Base-by-base conservation (phyloP, 345 rosid genomes). In the Eutrema japonicum region DNA sequence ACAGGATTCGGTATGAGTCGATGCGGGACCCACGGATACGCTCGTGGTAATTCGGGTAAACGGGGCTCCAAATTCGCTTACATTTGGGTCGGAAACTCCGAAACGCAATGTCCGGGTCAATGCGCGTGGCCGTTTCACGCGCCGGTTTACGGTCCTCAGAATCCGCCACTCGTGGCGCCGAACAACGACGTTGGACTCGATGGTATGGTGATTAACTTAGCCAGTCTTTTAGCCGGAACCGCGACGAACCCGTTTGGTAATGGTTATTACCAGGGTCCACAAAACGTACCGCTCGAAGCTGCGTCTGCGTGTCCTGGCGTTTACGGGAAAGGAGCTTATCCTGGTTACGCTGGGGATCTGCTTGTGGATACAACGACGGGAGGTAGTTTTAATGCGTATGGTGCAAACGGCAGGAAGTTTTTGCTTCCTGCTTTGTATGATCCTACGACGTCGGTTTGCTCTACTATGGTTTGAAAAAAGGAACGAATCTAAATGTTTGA, bases 71-170 rank as follows among this genome's bases (percentile, higher is more conserved):
- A 81, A 38, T 84, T 82, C 16, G 85, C 95, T 3, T 92, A 84
- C 77, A 83, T 88, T 13, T 92, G 98, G 98, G 95, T 89, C 1
- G 98, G 98, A 0, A 90, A 90, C 82, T 85, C 97, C 0, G 96
- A 84, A 60, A 85, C 83, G 7, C 97, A 92, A 30, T 92, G 96
- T 65, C 96, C 96, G 0, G 97, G 96, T 2, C 90, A 85, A 62
- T 92, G 97, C 74, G 96, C 97, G 49, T 92, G 97, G 97, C 96
- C 98, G 0, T 92, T 90, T 61, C 95, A 92, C 86, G 89, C 91
- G 68, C 96, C 96, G 7, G 82, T 83, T n/a, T 87, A 90, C 59
- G 94, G 96, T 4, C 96, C 98, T 8, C 98, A 92, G 62, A 73
- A 22, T 71, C 75, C 86, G 11, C 88, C 94, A 0, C 73, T 92